phyloP scores from a whole-genome alignment of 1,284 basidiomycete genomes.

The Heterobasidion occidentale region DNA sequence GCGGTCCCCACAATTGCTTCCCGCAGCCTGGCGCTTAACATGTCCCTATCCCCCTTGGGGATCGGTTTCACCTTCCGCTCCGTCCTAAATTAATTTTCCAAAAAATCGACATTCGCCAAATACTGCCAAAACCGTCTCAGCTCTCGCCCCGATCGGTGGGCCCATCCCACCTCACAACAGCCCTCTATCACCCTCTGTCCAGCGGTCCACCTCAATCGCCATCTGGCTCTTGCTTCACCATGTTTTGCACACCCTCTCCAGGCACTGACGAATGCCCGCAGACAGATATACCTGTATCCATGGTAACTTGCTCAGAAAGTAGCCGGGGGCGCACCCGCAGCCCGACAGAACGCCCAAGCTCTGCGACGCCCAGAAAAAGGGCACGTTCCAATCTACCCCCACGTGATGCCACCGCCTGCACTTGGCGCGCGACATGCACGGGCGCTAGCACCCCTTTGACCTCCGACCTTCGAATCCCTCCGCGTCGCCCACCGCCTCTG shows the following conservation, averaged over 20 bases:
- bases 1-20: too few species aligned
- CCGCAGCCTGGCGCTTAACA: too few species aligned
- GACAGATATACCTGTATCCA: not conserved
- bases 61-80: too few species aligned
- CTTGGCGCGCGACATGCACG: slow-evolving; percentile 6
- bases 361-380: not conserved
- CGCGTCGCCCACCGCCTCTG: not conserved
- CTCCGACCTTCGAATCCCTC: not conserved
- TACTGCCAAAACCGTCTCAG: too few species aligned
- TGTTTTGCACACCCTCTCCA: not conserved
- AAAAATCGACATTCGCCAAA: too few species aligned
- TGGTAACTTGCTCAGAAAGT: not conserved
- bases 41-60: too few species aligned
- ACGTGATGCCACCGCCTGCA: not conserved
- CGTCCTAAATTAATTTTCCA: too few species aligned
- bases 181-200: too few species aligned
- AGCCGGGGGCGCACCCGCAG: not conserved
- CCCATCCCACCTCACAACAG: too few species aligned
- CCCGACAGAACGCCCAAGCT: not conserved
- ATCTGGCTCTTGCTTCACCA: not conserved
- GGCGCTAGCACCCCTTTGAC: slow-evolving; percentile 2
- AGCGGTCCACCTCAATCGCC: too few species aligned
- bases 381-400: not conserved
- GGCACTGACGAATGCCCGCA: not conserved
- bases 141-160: too few species aligned